A percentile compares a stretch with the other conserved stretches of the same genome.
phyloP scores from a whole-genome alignment of 345 rosid species.

The Abelmoschus esculentus region DNA sequence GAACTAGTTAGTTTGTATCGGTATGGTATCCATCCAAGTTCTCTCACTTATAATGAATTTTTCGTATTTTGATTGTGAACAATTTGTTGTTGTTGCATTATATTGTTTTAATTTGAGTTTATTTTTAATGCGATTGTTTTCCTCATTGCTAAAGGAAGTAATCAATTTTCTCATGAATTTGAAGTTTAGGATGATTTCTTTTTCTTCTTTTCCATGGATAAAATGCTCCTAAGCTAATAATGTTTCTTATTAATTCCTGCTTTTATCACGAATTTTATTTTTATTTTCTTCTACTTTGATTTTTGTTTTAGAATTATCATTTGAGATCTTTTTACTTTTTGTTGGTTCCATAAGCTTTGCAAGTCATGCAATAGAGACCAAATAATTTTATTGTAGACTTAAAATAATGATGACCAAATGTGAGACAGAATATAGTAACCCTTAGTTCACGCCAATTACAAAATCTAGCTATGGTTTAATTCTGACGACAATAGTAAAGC shows the following conservation, averaged over 20 bases:
- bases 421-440: no score
- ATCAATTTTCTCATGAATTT: background rate
- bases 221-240: background rate
- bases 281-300: background rate
- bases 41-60: background rate
- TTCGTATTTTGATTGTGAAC: no score
- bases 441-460: no score
- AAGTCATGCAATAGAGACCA: conserved; percentile 79
- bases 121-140: background rate
- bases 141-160: background rate
- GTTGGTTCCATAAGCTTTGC: conserved; percentile 65
- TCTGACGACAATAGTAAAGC: background rate
- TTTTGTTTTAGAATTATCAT: background rate
- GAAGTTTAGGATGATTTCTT: background rate
- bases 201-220: background rate
- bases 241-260: background rate
- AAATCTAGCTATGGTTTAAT: background rate
- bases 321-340: background rate
- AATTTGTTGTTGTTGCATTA: background rate
- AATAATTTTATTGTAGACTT: no score
- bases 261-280: background rate
- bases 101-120: background rate
- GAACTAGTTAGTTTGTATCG: conserved; percentile 66
- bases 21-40: conserved; percentile 31
- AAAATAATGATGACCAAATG: no score